These are phyloP conservation scores for Quercus gilva DNA, from an alignment of 306 rosid genomes.

Conservation along the genomic window DNA sequence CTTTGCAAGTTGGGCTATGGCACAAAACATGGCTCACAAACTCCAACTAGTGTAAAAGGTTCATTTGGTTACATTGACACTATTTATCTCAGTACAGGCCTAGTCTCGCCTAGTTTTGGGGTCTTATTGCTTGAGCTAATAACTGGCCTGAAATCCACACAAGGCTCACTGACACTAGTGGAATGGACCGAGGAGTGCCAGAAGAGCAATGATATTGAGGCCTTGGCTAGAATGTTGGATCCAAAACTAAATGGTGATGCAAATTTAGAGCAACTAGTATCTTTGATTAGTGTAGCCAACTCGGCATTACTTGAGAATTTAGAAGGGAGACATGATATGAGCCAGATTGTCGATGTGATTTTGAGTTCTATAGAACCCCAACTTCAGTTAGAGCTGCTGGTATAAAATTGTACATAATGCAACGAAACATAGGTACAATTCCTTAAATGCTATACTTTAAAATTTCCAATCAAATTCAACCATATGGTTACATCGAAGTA, in stretches of 20 bases:
- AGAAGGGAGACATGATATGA: slow-evolving; percentile 11
- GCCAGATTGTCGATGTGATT: slow-evolving; percentile 5
- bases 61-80: slow-evolving; percentile 15
- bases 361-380: slow-evolving; percentile 1
- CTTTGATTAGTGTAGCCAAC: slow-evolving; percentile 13
- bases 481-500: no score
- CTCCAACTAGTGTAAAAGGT: slow-evolving; percentile 8
- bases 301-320: slow-evolving; percentile 10
- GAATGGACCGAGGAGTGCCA: slow-evolving; percentile 7
- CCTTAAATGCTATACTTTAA: no score
- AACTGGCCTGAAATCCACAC: slow-evolving; percentile 5
- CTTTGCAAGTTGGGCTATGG: slow-evolving; percentile 15
- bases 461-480: no score
- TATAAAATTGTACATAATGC: neutral
- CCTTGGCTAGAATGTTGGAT: neutral
- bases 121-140: slow-evolving; percentile 8
- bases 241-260: slow-evolving; percentile 12
- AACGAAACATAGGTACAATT: no score
- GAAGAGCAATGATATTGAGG: neutral
- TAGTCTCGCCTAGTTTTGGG: neutral
- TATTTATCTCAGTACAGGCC: slow-evolving; percentile 9
- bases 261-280: neutral
- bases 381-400: neutral
- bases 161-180: slow-evolving; percentile 12
- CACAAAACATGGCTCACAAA: neutral